These are phyloP conservation scores for Aegilops sharonensis DNA, from an alignment of 176 grass and related monocot genomes.

Conservation along the genomic window DNA sequence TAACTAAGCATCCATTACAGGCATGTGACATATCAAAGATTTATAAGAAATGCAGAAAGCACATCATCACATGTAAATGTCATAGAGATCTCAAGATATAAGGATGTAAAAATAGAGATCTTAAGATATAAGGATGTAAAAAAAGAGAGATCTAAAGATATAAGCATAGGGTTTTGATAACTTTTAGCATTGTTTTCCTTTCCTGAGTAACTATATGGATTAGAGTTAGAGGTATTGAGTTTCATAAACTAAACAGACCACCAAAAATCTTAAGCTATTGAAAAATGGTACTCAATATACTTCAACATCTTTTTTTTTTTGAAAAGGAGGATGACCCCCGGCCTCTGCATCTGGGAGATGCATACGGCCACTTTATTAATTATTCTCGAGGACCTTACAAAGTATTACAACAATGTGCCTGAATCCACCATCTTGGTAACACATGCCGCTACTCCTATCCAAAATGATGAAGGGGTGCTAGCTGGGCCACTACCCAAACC, in stretches of 20 bases:
- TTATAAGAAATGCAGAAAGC: neutral
- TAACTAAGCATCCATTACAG: neutral
- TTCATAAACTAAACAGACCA: neutral
- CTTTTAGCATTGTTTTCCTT: neutral
- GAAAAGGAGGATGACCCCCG: no score
- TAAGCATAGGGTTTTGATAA: conserved; percentile 2
- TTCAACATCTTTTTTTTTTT: neutral
- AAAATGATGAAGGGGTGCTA: no score
- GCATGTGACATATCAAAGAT: neutral
- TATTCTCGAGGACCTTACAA: no score
- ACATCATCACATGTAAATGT: neutral
- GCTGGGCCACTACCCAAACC: no score
- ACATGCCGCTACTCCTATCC: no score
- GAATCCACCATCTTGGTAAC: no score
- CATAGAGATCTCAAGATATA: neutral
- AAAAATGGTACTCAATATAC: neutral
- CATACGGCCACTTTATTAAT: no score
- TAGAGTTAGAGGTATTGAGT: neutral
- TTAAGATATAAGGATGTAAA: no score
- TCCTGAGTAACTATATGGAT: neutral
- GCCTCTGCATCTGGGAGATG: no score
- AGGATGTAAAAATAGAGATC: no score
- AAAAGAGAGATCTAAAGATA: neutral
- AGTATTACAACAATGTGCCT: no score
- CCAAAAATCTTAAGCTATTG: neutral